Conservation (phyloP, 2,329 filamentous ascomycete species). For the Alternaria solani region DNA sequence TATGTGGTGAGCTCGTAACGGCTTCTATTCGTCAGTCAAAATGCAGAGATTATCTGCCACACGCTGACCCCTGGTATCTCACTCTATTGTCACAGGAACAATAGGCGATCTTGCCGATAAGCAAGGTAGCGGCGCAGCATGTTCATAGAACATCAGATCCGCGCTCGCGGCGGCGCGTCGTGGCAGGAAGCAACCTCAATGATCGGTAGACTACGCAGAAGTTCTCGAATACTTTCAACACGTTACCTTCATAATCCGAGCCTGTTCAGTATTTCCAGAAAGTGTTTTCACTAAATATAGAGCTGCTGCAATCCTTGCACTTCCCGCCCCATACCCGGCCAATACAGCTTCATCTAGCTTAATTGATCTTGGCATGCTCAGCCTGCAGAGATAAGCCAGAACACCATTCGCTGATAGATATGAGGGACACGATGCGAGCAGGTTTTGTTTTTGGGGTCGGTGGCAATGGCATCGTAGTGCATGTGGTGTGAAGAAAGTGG, state of each 20-base stretch:
- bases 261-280: background rate
- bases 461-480: background rate
- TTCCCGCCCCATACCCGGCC: constrained; percentile 11
- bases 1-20: background rate
- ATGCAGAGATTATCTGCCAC: background rate
- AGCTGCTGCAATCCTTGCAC: constrained; percentile 2
- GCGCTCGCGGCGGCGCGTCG: background rate
- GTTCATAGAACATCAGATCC: background rate
- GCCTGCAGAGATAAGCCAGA: background rate
- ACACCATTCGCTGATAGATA: background rate
- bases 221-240: background rate
- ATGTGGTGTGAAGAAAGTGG: background rate
- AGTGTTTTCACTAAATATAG: constrained; percentile 1
- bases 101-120: background rate
- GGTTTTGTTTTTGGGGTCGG: background rate
- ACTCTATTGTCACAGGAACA: background rate
- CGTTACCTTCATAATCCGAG: background rate
- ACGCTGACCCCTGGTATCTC: background rate
- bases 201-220: background rate
- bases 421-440: background rate
- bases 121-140: constrained; percentile 1
- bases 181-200: background rate
- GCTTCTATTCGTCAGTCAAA: background rate
- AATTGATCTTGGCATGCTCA: background rate
- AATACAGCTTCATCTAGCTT: constrained; percentile 8